Evolutionary conservation across 2,329 filamentous ascomycete species (phyloP), one percentile per base, ranked within the genome.

Genomic region (Ophiosphaerella narmari): DNA sequence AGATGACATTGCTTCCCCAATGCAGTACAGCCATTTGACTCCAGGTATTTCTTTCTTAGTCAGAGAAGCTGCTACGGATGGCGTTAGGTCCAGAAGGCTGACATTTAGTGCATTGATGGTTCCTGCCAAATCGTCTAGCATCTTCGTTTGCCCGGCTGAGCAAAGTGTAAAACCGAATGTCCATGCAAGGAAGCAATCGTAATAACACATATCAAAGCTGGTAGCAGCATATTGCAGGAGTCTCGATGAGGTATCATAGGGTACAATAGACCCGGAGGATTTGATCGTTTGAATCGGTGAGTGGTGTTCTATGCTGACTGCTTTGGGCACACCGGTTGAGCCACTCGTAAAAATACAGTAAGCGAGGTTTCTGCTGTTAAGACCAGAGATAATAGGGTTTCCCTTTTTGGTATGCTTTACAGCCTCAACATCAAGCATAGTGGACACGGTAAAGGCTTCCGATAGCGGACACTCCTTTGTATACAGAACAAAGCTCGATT

Each of bases 141-240:
- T 70, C 18, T 58, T 46, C 5, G 57, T 55, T 48, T 74, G 74
- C 13, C 71, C 67, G 18, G 74, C 70, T 11, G 74, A 70, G 52
- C 75, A 76, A 29, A 78, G 64, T 18, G 73, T 71, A 50, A 78
- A 76, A 1, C 75, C 75, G 45, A 74, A 71, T 8, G 68, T 68
- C 75, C 75, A 77, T 9, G 75, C 74, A 43, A 78, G 63, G 52
- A 78, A 77, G 60, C 75, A 77, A 54, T 78, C 75, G 45, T 75
- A 78, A 52, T 77, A 77, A 50, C 75, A 78, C 75, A 78, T 78
- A 49, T 78, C 75, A 48, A 76, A 77, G 7, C 73, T 75, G 4
- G 64, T 67, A 9, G 74, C 74, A 29, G 75, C 75, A 50, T 76
- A 78, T 50, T 78, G 75, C 9, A 78, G 55, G 7, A 78, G 60